Conservation (phyloP, 1,284 basidiomycete genomes). For the Boletus austroedulis region DNA sequence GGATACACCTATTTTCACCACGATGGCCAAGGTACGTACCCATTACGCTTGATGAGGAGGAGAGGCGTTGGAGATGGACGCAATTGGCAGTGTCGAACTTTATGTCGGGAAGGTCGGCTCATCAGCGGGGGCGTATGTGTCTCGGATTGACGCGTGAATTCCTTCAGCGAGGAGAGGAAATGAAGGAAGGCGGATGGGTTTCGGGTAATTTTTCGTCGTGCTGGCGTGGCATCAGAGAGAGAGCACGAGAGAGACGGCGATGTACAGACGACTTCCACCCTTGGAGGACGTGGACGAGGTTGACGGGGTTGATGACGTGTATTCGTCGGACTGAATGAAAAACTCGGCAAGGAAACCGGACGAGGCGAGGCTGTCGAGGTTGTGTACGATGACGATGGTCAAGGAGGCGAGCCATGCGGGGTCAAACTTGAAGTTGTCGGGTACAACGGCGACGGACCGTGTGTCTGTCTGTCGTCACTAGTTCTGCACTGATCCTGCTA, state of each 20-base stretch:
- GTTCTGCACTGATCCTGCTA: no score
- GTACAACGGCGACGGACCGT: conserved; percentile 53
- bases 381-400: conserved; percentile 84
- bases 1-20: no score
- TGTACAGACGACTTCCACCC: conserved; percentile 75
- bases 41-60: no score
- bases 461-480: no score
- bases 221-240: conserved; percentile 34
- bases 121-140: conserved; percentile 52
- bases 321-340: conserved; percentile 82
- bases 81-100: conserved; percentile 87
- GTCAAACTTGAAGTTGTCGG: conserved; percentile 57
- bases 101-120: conserved; percentile 89
- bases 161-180: conserved; percentile 75
- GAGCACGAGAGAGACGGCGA: not conserved
- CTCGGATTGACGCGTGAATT: conserved; percentile 50
- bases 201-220: conserved; percentile 66
- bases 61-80: no score
- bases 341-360: conserved; percentile 90
- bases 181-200: conserved; percentile 79
- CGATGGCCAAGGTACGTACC: no score
- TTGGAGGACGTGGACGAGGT: conserved; percentile 80
- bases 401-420: conserved; percentile 54
- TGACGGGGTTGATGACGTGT: conserved; percentile 86
- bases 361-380: conserved; percentile 64